These are phyloP conservation scores for Botrytis aclada DNA, from an alignment of 2,329 filamentous ascomycete genomes.

Conservation along the genomic window DNA sequence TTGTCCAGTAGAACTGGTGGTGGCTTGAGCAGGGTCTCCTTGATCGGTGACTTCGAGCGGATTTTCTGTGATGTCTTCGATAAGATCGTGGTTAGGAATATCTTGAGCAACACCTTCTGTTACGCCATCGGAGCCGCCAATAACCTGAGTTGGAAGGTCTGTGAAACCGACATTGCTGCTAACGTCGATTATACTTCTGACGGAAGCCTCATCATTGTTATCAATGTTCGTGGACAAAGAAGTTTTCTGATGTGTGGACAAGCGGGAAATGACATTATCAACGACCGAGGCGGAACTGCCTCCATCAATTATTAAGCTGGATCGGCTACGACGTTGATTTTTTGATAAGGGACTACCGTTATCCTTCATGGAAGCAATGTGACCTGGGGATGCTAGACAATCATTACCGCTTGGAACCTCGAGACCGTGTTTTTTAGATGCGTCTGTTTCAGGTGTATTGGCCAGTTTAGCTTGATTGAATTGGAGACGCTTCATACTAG, in stretches of 20 bases:
- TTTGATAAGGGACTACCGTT: neutral
- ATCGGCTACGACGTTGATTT: neutral
- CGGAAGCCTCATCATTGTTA: neutral
- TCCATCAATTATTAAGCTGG: neutral
- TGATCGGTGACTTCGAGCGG: neutral
- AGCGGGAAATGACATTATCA: neutral
- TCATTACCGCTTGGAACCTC: neutral
- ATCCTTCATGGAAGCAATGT: neutral
- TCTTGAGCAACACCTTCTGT: neutral
- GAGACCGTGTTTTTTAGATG: neutral
- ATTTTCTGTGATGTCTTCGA: neutral
- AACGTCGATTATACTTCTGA: neutral
- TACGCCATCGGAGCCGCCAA: neutral
- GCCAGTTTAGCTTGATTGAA: neutral
- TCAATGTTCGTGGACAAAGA: neutral
- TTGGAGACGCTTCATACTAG: neutral
- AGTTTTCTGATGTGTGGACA: neutral
- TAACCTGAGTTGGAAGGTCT: neutral
- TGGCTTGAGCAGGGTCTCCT: neutral
- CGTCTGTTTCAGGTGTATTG: no score
- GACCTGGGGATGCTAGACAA: neutral
- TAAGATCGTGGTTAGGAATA: neutral
- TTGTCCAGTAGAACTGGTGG: neutral
- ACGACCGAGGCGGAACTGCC: neutral
- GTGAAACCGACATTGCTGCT: neutral